Base-by-base conservation (phyloP, 352 stramenopile genomes). In the Pythium aquatile region DNA sequence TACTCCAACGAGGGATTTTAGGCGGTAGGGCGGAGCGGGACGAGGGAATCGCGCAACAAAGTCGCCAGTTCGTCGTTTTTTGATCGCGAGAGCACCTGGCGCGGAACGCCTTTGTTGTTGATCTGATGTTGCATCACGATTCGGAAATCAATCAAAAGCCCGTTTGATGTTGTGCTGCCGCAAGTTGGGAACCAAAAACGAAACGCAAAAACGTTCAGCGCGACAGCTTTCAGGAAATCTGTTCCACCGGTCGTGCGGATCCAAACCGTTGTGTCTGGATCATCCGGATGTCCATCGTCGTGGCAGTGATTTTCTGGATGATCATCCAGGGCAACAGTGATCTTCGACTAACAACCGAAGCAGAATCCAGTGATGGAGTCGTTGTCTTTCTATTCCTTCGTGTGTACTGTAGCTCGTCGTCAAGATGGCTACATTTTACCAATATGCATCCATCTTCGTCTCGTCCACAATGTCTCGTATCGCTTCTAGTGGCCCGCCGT, bases 41-140 rank as follows among this genome's bases (percentile, higher is more conserved):
- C 44, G 24, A 28, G 44, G 44, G 44, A 51, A 51, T 51, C 44
- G 44, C 24, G 9, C 44, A 51, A 51, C 29, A 30, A 51, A 51
- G 44, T 51, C 44, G 44, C 44, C 44, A 51, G 44, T 51, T 51
- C 44, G 44, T 26, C 44, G n/a, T 28, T 51, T 24, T 51, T 51
- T 51, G 44, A 51, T 51, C 44, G 44, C 44, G 44, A 51, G 44
- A 51, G 44, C 44, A 51, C 44, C 44, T 51, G 44, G 44, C 9
- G 44, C 17, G 17, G 44, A 51, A 51, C 44, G 44, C 44, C 44
- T 51, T 51, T 51, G 44, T 49, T 49, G 42, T 51, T 51, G 44
- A 51, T 30, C 44, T 51, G 44, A 51, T 51, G 44, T 51, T 51
- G 44, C 44, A 10, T 32, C 44, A 51, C 44, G 20, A 51, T 42